Evolutionary conservation across 768 basidiomycete species (phyloP), one percentile per base, ranked within the genome.

Genomic region (Gloeostereum incarnatum): DNA sequence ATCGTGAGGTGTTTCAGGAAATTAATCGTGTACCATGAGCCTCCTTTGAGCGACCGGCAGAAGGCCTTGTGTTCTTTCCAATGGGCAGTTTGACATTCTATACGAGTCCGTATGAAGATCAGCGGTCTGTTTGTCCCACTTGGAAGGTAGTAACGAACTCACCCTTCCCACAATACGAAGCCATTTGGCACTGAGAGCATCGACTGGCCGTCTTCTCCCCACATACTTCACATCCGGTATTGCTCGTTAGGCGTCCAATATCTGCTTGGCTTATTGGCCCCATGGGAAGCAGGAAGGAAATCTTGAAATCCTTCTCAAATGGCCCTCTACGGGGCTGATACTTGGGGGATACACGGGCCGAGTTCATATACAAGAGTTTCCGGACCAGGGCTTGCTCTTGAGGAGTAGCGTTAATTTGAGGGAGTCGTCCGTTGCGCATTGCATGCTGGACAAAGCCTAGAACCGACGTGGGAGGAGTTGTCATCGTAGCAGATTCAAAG

Each of bases 21-120:
- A 17, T 22, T 40, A 21, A 54, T 24, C 9, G 42, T 46, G 24
- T 18, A 22, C 57, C 57, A 59, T 3, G 43, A 41, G 3, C 51
- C 56, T 35, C 49, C 50, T 32, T 49, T 45, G 18, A 60, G 34
- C 5, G 56, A 46, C 20, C 44, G 51, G 40, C 58, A 60, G 1
- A 40, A 24, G 1, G 39, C 38, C 43, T 54, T 57, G 45, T 60
- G 58, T 6, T 40, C 19, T 17, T 42, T 43, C 58, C 58, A 60
- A 45, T 60, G 50, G 6, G 26, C 41, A 5, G 30, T 41, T 35
- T 60, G 58, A 26, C 58, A 60, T 16, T 49, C 57, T 51, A 21
- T 8, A 16, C 16, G 7, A 7, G 8, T 5, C 11, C 34, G 14
- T 19, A 11, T 35, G 5, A 35, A n/a, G n/a, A n/a, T n/a, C n/a